A percentile compares a stretch with the other conserved stretches of the same genome.
These are phyloP conservation scores for Corylus americana DNA, from an alignment of 306 rosid species.

Conservation along the genomic window DNA sequence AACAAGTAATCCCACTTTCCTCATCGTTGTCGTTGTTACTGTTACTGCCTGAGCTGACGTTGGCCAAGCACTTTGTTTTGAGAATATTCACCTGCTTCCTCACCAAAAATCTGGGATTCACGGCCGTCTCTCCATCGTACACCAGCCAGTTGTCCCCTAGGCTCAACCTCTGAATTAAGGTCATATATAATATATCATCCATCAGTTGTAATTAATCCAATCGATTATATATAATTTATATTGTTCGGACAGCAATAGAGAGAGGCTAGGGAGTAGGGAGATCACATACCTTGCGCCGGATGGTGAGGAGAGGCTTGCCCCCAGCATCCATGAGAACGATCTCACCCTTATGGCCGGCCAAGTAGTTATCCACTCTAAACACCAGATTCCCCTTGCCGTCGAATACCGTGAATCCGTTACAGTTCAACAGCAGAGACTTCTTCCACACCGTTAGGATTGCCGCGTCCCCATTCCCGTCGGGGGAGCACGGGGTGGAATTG, in stretches of 20 bases:
- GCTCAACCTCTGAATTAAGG: slow-evolving; percentile 48
- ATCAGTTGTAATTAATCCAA: not conserved
- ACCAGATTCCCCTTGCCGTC: slow-evolving; percentile 54
- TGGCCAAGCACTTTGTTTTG: slow-evolving; percentile 52
- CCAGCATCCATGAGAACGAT: slow-evolving; percentile 80
- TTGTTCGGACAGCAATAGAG: not conserved
- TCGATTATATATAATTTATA: not conserved
- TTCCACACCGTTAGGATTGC: slow-evolving; percentile 71
- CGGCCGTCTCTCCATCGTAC: slow-evolving; percentile 55
- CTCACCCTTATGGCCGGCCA: slow-evolving; percentile 46
- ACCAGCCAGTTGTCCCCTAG: slow-evolving; percentile 66
- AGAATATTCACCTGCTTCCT: slow-evolving; percentile 46
- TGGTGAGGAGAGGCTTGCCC: slow-evolving; percentile 69
- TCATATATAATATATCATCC: not conserved
- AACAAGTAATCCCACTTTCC: not conserved
- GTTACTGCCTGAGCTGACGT: slow-evolving; percentile 24
- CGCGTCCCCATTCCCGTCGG: not conserved
- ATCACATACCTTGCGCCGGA: slow-evolving; percentile 58
- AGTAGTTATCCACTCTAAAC: slow-evolving; percentile 68
- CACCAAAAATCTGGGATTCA: slow-evolving; percentile 44
- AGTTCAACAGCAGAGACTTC: slow-evolving; percentile 65
- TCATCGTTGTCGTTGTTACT: not conserved
- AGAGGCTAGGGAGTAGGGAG: not conserved
- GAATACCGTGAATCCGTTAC: slow-evolving; percentile 80
- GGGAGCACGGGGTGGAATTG: slow-evolving; percentile 3